phyloP scores from a whole-genome alignment of 495 filamentous ascomycete genomes.

The Aspergillus cavernicola region DNA sequence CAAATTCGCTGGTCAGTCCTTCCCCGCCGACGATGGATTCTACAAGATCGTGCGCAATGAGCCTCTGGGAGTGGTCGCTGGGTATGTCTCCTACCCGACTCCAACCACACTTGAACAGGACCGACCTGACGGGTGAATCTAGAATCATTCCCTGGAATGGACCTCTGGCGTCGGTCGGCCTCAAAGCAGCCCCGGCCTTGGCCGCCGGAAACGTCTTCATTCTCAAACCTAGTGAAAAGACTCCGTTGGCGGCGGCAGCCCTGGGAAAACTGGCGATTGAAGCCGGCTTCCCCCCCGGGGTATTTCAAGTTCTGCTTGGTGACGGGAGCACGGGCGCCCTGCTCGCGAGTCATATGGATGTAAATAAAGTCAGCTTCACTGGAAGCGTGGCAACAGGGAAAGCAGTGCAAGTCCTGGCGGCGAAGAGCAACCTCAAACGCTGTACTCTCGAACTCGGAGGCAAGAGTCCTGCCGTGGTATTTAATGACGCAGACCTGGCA shows the following conservation, averaged over 20 bases:
- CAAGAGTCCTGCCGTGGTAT: not conserved
- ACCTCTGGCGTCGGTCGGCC: constrained; percentile 91
- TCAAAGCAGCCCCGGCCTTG: constrained; percentile 85
- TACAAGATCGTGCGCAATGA: constrained; percentile 91
- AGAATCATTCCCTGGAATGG: constrained; percentile 90
- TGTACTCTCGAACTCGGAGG: not conserved
- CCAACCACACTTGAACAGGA: not conserved
- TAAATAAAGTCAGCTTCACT: constrained; percentile 80
- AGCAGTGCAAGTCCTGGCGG: not conserved
- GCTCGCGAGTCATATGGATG: constrained; percentile 86
- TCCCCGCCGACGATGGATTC: constrained; percentile 83
- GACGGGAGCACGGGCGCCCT: constrained; percentile 78
- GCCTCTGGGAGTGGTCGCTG: constrained; percentile 52
- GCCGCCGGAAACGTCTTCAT: constrained; percentile 84
- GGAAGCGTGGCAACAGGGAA: constrained; percentile 80
- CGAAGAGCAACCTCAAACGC: not conserved
- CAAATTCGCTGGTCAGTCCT: constrained; percentile 42
- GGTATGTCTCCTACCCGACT: constrained; percentile 21
- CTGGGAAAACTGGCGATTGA: constrained; percentile 75
- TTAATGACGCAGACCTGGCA: not conserved
- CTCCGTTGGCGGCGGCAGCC: constrained; percentile 88
- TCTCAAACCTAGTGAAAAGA: constrained; percentile 87
- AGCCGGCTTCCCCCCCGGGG: constrained; percentile 86
- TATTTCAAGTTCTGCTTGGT: constrained; percentile 71
- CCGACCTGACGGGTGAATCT: not conserved